Percentiles rank a stretch among this genome's conserved stretches.
Evolutionary conservation across 176 grass and related monocot species (phyloP).

Genomic region (Oryza coarctata): DNA sequence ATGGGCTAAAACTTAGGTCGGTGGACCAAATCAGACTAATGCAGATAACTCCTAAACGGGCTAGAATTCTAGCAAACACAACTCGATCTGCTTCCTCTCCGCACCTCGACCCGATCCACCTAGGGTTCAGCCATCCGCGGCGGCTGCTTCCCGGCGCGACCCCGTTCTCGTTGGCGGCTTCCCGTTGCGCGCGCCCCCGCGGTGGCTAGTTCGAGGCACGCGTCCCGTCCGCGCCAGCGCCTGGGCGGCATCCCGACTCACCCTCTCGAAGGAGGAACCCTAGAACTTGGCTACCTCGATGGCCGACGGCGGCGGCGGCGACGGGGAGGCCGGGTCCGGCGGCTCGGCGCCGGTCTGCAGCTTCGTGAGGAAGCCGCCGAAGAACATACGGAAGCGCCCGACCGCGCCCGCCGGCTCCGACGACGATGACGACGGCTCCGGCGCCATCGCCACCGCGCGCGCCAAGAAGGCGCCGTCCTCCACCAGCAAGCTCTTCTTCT

Average conservation of each 20-base stretch:
- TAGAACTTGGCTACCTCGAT: not conserved
- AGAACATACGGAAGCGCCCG: constrained; percentile 79
- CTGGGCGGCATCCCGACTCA: not conserved
- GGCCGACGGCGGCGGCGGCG: constrained; percentile 28
- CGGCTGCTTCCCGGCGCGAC: no score
- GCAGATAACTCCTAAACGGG: not conserved
- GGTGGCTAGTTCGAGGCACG: no score
- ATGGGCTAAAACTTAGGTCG: not conserved
- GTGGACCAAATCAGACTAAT: not conserved
- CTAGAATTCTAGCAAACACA: not conserved
- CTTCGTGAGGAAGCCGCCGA: constrained; percentile 67
- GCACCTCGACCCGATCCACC: no score
- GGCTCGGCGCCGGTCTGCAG: constrained; percentile 51
- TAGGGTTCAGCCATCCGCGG: no score
- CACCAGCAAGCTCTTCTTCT: constrained; percentile 70
- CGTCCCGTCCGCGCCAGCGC: no score
- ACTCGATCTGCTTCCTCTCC: not conserved
- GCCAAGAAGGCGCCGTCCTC: constrained; percentile 41
- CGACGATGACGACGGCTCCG: constrained; percentile 50
- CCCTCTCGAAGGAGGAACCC: not conserved
- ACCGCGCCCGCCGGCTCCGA: constrained; percentile 35
- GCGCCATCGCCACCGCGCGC: constrained; percentile 24
- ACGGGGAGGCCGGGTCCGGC: constrained; percentile 19
- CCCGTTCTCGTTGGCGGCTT: no score
- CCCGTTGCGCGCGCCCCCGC: no score